phyloP scores from a whole-genome alignment of 257 asterid species.

The Nemophila menziesii region DNA sequence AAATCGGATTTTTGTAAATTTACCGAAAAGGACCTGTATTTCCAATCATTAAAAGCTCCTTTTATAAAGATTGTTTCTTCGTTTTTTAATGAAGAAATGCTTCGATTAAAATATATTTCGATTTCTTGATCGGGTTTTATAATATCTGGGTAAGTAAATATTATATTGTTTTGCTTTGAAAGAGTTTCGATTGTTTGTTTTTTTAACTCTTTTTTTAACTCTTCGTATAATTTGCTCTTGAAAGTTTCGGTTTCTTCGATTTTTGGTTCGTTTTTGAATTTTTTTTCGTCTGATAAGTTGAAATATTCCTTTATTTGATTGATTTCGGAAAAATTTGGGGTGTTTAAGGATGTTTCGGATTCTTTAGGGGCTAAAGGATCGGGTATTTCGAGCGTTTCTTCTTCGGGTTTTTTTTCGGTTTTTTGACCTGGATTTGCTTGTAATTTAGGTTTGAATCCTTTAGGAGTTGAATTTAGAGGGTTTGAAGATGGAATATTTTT shows the following conservation, averaged over 20 bases:
- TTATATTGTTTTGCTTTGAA: conserved; percentile 53
- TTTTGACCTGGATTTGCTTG: conserved; percentile 51
- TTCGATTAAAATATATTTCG: conserved; percentile 61
- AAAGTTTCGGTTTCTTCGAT: conserved; percentile 22
- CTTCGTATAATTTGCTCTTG: conserved; percentile 44
- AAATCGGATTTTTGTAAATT: conserved; percentile 58
- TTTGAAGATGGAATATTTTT: conserved; percentile 40
- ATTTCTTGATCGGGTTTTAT: conserved; percentile 67
- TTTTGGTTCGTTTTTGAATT: no score
- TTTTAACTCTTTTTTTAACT: conserved; percentile 38
- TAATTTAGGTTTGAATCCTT: conserved; percentile 56
- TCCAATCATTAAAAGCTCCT: conserved; percentile 93
- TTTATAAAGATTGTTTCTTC: conserved; percentile 60
- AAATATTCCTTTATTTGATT: no score
- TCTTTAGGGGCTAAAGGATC: conserved; percentile 31
- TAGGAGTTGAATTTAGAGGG: conserved; percentile 42
- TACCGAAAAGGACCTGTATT: conserved; percentile 65
- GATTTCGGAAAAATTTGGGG: no score
- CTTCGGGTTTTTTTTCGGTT: conserved; percentile 45
- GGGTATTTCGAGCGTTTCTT: conserved; percentile 30
- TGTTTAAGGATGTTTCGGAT: conserved; percentile 16
- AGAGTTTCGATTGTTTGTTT: conserved; percentile 46
- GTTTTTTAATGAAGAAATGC: conserved; percentile 62
- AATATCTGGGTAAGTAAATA: conserved; percentile 61
- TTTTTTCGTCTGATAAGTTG: no score